Evolutionary conservation across 345 rosid genomes (phyloP).

Genomic region (Dipteronia dyeriana): DNA sequence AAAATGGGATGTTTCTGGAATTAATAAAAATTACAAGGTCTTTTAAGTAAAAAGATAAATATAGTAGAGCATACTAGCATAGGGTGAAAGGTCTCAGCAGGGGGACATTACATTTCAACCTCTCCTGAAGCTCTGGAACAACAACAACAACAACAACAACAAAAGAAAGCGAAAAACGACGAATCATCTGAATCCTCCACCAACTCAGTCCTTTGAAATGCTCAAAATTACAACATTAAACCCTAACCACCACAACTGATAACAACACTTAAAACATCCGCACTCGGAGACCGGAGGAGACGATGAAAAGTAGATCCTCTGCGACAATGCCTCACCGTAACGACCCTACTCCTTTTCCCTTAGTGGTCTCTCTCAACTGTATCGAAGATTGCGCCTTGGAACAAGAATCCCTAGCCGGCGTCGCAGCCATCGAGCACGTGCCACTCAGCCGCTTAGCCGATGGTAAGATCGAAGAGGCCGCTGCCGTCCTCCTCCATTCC

Average conservation of each 20-base stretch:
- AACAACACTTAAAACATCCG: constrained; percentile 9
- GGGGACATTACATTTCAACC: constrained; percentile 14
- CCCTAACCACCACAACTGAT: constrained; percentile 36
- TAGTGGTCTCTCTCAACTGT: constrained; percentile 87
- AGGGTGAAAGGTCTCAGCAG: background rate
- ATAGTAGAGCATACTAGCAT: background rate
- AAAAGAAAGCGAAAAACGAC: background rate
- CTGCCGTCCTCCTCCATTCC: constrained; percentile 90
- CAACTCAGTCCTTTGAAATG: constrained; percentile 21
- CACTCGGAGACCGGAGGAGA: constrained; percentile 21
- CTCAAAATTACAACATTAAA: constrained; percentile 33
- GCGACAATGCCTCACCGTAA: constrained; percentile 56
- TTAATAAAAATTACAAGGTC: background rate
- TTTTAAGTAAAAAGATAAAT: background rate
- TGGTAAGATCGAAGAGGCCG: constrained; percentile 85
- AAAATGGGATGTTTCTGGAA: constrained; percentile 12
- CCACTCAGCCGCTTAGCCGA: constrained; percentile 91
- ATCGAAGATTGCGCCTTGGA: constrained; percentile 82
- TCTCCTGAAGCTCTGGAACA: constrained; percentile 30
- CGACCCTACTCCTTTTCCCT: constrained; percentile 50
- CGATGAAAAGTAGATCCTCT: constrained; percentile 41
- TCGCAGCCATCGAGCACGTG: constrained; percentile 84
- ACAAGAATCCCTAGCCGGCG: constrained; percentile 77
- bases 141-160: too few relatives aligned
- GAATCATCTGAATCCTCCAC: constrained; percentile 1